These are phyloP conservation scores for Phalaenopsis equestris DNA, from an alignment of 106 monocot genomes.

Conservation along the genomic window DNA sequence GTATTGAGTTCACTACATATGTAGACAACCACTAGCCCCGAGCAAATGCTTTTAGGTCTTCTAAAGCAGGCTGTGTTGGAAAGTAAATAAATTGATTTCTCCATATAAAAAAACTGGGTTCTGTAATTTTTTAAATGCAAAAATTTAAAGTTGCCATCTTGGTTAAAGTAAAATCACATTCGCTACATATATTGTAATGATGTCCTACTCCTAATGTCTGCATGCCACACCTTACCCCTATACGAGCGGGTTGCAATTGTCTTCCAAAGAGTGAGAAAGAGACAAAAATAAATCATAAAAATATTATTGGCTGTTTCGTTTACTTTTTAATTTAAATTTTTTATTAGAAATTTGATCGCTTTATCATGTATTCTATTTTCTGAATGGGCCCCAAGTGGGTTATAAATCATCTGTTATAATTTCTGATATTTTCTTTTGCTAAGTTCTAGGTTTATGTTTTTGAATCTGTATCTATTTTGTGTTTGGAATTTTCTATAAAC, in stretches of 20 bases:
- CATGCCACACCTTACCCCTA: not conserved
- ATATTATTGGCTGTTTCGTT: not conserved
- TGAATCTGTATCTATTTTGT: no score
- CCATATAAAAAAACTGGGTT: not conserved
- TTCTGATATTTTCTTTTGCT: no score
- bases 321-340: not conserved
- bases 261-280: not conserved
- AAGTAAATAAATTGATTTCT: not conserved
- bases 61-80: not conserved
- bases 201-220: not conserved
- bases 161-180: not conserved
- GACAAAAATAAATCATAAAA: not conserved
- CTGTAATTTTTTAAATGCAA: not conserved
- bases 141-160: not conserved
- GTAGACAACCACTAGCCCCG: not conserved
- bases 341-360: not conserved
- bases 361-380: not conserved
- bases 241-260: not conserved
- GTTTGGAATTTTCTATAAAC: no score
- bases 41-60: not conserved
- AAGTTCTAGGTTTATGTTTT: no score
- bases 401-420: not conserved
- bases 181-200: not conserved
- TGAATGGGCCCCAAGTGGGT: not conserved
- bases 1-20: not conserved